phyloP scores from a whole-genome alignment of 306 rosid genomes.

The Senna tora region DNA sequence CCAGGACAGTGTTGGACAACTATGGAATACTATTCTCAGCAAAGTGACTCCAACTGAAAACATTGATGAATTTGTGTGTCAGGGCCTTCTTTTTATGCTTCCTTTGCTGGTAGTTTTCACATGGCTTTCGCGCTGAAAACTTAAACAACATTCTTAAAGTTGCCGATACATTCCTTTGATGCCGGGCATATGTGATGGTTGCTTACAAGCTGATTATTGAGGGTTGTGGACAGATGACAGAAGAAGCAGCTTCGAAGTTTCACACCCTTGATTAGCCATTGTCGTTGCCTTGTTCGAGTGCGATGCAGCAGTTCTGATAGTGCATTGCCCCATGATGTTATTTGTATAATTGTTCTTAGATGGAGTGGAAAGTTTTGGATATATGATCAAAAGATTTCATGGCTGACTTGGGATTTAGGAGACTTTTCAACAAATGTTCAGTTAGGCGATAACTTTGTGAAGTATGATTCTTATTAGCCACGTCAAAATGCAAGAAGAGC shows the following conservation, averaged over 20 bases:
- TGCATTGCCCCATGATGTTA: not conserved
- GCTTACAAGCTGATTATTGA: slow-evolving; percentile 13
- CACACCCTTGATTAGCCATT: slow-evolving; percentile 2
- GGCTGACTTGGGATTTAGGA: not conserved
- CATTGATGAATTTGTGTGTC: slow-evolving; percentile 64
- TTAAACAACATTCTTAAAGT: slow-evolving; percentile 14
- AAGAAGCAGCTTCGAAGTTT: slow-evolving; percentile 10
- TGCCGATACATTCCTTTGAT: slow-evolving; percentile 18
- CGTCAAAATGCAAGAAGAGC: not conserved
- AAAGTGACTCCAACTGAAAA: slow-evolving; percentile 53
- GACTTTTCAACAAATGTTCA: not conserved
- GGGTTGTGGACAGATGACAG: slow-evolving; percentile 4
- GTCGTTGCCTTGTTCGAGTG: slow-evolving; percentile 12
- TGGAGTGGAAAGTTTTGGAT: slow-evolving; percentile 2
- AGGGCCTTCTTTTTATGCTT: slow-evolving; percentile 65
- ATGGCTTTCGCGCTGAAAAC: slow-evolving; percentile 54
- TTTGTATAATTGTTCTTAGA: not conserved
- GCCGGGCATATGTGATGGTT: not conserved
- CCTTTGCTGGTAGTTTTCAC: slow-evolving; percentile 65
- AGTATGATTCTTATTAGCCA: not conserved
- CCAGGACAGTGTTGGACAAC: slow-evolving; percentile 41
- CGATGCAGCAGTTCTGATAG: not conserved
- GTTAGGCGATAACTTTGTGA: not conserved
- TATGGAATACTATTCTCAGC: slow-evolving; percentile 50
- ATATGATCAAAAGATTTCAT: not conserved